phyloP scores from a whole-genome alignment of 257 asterid genomes.

The Penstemon barbatus region DNA sequence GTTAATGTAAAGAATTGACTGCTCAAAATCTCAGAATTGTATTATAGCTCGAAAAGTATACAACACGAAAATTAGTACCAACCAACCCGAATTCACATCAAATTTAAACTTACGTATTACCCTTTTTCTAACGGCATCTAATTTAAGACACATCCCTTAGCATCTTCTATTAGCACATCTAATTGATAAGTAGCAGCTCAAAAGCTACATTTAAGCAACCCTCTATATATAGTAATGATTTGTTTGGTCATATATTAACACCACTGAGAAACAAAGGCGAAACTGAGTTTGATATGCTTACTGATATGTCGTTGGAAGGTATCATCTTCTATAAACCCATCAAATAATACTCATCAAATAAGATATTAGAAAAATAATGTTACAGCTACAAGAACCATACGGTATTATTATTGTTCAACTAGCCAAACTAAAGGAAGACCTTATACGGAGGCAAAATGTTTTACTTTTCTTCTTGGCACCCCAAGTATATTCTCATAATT shows the following conservation, averaged over 20 bases:
- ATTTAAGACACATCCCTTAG: background rate
- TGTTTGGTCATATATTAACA: background rate
- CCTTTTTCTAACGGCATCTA: background rate
- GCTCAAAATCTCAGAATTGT: background rate
- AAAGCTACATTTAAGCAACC: background rate
- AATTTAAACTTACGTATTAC: background rate
- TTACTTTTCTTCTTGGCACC: background rate
- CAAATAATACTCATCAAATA: constrained; percentile 3
- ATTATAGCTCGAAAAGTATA: background rate
- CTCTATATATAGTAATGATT: background rate
- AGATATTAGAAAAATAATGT: background rate
- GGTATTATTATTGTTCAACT: background rate
- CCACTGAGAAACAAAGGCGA: background rate
- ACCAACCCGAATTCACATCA: background rate
- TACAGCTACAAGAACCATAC: constrained; percentile 11
- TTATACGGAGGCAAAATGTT: background rate
- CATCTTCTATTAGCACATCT: constrained; percentile 13
- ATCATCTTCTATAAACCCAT: background rate
- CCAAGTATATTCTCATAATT: too few species aligned
- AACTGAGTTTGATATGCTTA: background rate
- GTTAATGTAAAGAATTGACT: background rate
- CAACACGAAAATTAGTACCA: constrained; percentile 4
- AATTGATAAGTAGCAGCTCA: background rate
- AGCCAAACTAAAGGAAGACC: background rate
- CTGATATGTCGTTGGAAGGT: background rate